Conservation (phyloP, 2,329 filamentous ascomycete genomes). For the Claviceps africana region DNA sequence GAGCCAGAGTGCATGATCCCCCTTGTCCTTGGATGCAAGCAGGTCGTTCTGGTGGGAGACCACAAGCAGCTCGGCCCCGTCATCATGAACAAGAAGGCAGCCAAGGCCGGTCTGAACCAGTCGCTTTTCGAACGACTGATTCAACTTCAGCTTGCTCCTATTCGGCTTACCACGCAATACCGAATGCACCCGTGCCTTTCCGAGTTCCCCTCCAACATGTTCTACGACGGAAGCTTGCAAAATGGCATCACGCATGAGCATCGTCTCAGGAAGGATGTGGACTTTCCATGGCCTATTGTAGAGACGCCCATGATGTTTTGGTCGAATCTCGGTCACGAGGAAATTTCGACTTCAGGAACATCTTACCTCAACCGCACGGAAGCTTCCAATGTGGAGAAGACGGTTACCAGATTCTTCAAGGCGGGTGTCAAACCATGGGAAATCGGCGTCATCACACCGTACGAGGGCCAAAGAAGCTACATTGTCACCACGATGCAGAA, state of each 20-base stretch:
- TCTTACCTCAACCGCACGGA: constrained; percentile 97
- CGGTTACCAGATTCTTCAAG: constrained; percentile 97
- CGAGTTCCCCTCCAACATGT: constrained; percentile 98
- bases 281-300: constrained; percentile 92
- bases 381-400: constrained; percentile 94
- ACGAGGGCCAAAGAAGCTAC: constrained; percentile 95
- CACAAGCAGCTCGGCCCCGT: constrained; percentile 96
- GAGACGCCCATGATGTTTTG: constrained; percentile 99
- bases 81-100: constrained; percentile 99
- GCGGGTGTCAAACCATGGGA: constrained; percentile 86
- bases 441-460: constrained; percentile 96
- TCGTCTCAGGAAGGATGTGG: constrained; percentile 79
- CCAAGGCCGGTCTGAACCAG: constrained; percentile 92
- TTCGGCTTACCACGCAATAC: constrained; percentile 91
- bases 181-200: constrained; percentile 98
- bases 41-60: constrained; percentile 95
- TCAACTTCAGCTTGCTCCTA: constrained; percentile 77
- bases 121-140: constrained; percentile 96
- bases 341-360: constrained; percentile 94
- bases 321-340: constrained; percentile 94
- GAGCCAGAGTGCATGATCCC: constrained; percentile 99
- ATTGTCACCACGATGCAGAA: constrained; percentile 99
- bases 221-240: constrained; percentile 93
- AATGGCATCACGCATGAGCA: constrained; percentile 89
- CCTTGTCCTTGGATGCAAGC: constrained; percentile 90